Conservation (phyloP, 306 rosid species). For the Chamaecrista fasciculata region DNA sequence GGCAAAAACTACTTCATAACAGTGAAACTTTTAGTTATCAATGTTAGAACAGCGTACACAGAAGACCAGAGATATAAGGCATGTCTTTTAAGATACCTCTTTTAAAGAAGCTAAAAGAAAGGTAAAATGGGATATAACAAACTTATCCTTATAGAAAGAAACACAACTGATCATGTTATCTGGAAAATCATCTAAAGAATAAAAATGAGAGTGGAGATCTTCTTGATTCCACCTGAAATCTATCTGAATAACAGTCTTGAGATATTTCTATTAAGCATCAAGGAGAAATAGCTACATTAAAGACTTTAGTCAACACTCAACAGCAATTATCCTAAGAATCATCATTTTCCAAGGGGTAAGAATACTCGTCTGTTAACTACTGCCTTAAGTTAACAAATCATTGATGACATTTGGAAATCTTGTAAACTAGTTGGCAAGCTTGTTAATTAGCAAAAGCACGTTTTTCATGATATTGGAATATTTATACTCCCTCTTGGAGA, state of each 20-base stretch:
- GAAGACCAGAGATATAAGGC: background rate
- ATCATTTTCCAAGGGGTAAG: background rate
- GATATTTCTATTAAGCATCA: background rate
- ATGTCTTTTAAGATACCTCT: no score
- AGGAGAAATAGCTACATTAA: background rate
- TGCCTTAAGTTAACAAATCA: background rate
- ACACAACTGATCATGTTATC: background rate
- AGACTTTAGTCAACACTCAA: background rate
- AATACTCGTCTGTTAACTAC: background rate
- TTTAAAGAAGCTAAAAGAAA: no score
- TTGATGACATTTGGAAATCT: background rate
- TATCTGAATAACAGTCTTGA: background rate
- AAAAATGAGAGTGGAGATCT: background rate
- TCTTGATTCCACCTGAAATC: background rate
- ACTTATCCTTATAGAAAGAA: background rate
- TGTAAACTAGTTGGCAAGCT: background rate
- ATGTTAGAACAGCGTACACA: background rate
- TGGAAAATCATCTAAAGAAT: background rate
- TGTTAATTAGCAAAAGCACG: background rate
- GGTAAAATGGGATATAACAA: background rate
- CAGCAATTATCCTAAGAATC: background rate
- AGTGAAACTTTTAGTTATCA: background rate
- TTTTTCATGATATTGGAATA: background rate
- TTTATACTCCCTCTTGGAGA: background rate
- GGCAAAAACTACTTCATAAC: background rate